Evolutionary conservation across 805 yeast genomes (phyloP).

Genomic region (Barnettozyma vustinii): DNA sequence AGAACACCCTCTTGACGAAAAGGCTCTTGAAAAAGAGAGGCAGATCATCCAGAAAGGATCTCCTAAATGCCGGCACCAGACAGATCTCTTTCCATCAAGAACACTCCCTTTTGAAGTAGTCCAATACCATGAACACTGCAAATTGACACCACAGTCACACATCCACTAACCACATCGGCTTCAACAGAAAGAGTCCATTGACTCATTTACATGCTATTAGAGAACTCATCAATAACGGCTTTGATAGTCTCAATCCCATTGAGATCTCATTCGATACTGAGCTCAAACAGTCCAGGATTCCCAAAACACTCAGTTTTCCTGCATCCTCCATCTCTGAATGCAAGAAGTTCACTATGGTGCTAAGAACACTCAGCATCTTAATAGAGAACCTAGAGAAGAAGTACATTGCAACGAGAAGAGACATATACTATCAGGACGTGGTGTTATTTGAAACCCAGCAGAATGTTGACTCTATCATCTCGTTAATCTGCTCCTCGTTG

Average conservation of each 20-base stretch:
- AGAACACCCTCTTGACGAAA: background rate
- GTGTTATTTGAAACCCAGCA: constrained; percentile 43
- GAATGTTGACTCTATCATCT: constrained; percentile 36
- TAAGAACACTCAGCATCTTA: constrained; percentile 13
- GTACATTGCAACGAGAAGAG: constrained; percentile 39
- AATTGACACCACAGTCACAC: background rate
- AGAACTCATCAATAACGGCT: constrained; percentile 6
- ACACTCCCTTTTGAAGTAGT: background rate
- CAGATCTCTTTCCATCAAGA: background rate
- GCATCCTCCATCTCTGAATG: constrained; percentile 6
- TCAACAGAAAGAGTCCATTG: constrained; percentile 7
- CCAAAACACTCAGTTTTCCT: constrained; percentile 14
- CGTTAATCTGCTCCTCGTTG: constrained; percentile 34
- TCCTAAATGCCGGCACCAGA: background rate
- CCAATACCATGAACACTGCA: background rate
- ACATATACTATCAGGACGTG: constrained; percentile 59
- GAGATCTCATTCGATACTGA: background rate
- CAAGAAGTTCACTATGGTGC: constrained; percentile 8
- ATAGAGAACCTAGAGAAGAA: constrained; percentile 14
- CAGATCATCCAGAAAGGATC: background rate
- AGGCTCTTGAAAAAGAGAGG: background rate
- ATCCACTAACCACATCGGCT: background rate
- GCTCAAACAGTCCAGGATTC: background rate
- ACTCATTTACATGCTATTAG: constrained; percentile 2
- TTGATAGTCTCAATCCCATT: constrained; percentile 1